Evolutionary conservation across 2,329 filamentous ascomycete genomes (phyloP).

Genomic region (Paracamarosporium sp.): DNA sequence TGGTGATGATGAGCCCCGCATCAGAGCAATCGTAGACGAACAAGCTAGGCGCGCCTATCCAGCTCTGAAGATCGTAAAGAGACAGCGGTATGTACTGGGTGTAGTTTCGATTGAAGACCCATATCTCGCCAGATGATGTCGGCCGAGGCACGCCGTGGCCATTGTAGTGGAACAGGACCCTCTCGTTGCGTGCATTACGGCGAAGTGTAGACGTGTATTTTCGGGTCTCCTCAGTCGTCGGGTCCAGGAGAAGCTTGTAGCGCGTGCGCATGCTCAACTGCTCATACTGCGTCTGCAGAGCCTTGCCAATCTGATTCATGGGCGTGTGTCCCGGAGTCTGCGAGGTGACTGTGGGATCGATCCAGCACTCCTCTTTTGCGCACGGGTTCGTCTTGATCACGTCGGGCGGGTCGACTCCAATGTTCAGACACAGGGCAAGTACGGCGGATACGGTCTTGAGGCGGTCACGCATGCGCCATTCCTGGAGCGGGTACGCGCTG

Average conservation of each 20-base stretch:
- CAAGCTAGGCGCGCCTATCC: conserved; percentile 93
- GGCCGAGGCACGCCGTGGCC: conserved; percentile 96
- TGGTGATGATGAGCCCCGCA: conserved; percentile 91
- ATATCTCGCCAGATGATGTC: conserved; percentile 94
- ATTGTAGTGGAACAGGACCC: conserved; percentile 98
- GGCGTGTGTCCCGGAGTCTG: conserved; percentile 76
- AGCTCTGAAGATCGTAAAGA: conserved; percentile 91
- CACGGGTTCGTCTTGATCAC: conserved; percentile 94
- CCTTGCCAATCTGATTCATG: conserved; percentile 93
- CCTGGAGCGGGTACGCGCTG: conserved; percentile 69
- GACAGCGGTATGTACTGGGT: conserved; percentile 99
- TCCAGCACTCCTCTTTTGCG: conserved; percentile 95
- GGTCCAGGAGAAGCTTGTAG: conserved; percentile 96
- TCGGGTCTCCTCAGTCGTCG: conserved; percentile 95
- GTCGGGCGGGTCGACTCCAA: conserved; percentile 96
- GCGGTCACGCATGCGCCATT: conserved; percentile 97
- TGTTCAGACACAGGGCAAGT: conserved; percentile 92
- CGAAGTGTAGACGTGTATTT: conserved; percentile 92
- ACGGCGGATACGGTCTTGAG: conserved; percentile 97
- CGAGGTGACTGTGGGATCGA: conserved; percentile 83
- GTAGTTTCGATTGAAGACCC: conserved; percentile 99
- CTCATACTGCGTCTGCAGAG: conserved; percentile 95
- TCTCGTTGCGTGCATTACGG: conserved; percentile 92
- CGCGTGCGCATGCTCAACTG: conserved; percentile 92
- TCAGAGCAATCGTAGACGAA: conserved; percentile 99